Conservation (phyloP, 768 basidiomycete genomes). For the Asterophora lycoperdoides region DNA sequence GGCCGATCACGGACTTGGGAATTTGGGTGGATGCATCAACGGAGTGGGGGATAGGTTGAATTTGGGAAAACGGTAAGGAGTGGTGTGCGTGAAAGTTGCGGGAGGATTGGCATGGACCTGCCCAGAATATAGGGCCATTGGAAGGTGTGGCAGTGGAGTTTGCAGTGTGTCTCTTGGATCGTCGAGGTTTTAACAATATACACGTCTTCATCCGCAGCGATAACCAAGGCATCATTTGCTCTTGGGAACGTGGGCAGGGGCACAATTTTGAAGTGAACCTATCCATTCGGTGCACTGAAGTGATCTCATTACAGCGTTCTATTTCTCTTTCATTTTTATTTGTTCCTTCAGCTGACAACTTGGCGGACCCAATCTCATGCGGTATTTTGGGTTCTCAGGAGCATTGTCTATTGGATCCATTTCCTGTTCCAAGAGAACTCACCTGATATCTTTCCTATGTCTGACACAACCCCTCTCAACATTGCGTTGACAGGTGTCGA, state of each 20-base stretch:
- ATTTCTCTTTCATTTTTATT: neutral
- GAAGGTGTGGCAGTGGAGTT: conserved; percentile 24
- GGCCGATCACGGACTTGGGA: neutral
- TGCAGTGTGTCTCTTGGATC: conserved; percentile 13
- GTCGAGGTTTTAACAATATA: conserved; percentile 5
- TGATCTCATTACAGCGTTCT: neutral
- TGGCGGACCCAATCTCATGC: conserved; percentile 1
- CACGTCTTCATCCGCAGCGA: conserved; percentile 27
- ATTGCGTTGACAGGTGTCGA: too few relatives aligned
- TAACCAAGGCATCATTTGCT: conserved; percentile 34
- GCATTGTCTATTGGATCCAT: neutral
- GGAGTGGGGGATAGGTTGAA: conserved; percentile 10
- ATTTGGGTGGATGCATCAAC: conserved; percentile 36
- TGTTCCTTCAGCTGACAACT: neutral
- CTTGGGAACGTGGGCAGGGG: conserved; percentile 5
- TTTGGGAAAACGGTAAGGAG: too few relatives aligned
- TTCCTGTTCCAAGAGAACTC: neutral
- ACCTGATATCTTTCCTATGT: neutral
- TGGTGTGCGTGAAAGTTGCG: too few relatives aligned
- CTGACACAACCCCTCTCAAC: too few relatives aligned
- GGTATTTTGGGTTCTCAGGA: too few relatives aligned
- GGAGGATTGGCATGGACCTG: too few relatives aligned
- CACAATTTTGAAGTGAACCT: conserved; percentile 1
- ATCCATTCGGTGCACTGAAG: conserved; percentile 1
- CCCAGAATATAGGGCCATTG: conserved; percentile 26